Base-by-base conservation (phyloP, 2,329 filamentous ascomycete species). In the Coniochaeta sp. region DNA sequence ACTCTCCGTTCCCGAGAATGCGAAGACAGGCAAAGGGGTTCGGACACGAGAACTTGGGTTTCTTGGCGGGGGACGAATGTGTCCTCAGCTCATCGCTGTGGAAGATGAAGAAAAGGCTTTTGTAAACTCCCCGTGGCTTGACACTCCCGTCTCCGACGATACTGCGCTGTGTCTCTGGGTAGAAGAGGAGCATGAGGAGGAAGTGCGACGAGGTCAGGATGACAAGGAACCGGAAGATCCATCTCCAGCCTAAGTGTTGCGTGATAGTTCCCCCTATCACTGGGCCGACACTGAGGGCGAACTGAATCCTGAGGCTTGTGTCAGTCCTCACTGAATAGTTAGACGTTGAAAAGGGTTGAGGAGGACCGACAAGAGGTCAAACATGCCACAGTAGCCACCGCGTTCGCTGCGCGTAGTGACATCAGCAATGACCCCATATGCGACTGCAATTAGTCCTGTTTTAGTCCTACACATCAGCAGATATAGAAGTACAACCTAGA, bases 181-280 rank as follows among this genome's bases (percentile, higher is more conserved):
- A 71, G 36, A 81, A 73, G 1, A 78, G 59, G 6, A 76, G 28
- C 16, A 78, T 66, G 0, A 74, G 62, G 0, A 77, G 50, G 17
- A 77, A 65, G 40, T 75, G 73, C 1, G 70, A 68, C 0, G 28
- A 59, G 1, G 64, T 65, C 5, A 65, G 60, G 34, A 83, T 79
- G 3, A 75, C 70, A 12, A 83, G 67, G 44, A 82, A 78, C 79
- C 80, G 83, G 64, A 84, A 84, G 33, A 82, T 77, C 58, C 72
- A 74, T 43, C 75, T 69, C 81, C 81, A 84, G 3, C 79, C 79
- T 0, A 80, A 69, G 17, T 44, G 36, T 19, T 58, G 56, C 19
- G 36, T 58, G 36, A 58, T 58, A 17, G 19, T 44, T 4, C 56
- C 56, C 1, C 56, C 56, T 43, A 58, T 58, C 4, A 58, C 56